Base-by-base conservation (phyloP, 768 basidiomycete species). In the Paxillus ammoniavirescens region DNA sequence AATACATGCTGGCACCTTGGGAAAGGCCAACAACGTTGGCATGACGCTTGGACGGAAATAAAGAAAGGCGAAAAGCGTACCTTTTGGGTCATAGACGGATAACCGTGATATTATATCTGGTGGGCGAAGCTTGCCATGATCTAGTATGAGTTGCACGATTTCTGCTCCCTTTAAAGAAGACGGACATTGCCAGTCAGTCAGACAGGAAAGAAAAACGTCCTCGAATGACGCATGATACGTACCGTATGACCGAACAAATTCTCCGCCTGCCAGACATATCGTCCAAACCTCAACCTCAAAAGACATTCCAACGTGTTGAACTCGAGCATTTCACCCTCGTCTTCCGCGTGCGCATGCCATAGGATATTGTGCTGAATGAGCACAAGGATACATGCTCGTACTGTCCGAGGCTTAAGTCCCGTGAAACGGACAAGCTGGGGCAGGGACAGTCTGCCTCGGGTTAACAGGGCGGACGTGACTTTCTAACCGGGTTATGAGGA, bases 321-420 rank as follows among this genome's bases (percentile, higher is more conserved):
- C 67, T 97, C 93, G 45, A 90, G 77, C 53, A 89, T 80, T 57
- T 88, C 89, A 5, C 81, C 83, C 40, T 84, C 86, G n/a, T 84
- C 83, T 8, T 85, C 84, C 5, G 79, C 79, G 37, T 80, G 79
- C 8, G 86, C 81, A 65, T 93, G 91, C 90, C 93, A 94, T 42
- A 95, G 76, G 42, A 97, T 71, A 70, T 97, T 94, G 66, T 98
- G 95, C 66, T 98, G 95, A 15, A 95, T 78, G 49, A 98, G 80
- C 42, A 87, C 81, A 42, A 97, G 74, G 17, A 95, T 73, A 17
- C 83, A 79, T 26, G 85, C 84, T 49, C 88, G 83, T 13, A 87
- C 80, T 1, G 78, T 83, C 23, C 86, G 82, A 9, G 84, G 79
- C 61, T 83, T 87, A 26, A 92, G 69, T 28, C 73, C 76, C 1